Evolutionary conservation across 1,284 basidiomycete species (phyloP).

Genomic region (Austroboletus novae-zelandiae): DNA sequence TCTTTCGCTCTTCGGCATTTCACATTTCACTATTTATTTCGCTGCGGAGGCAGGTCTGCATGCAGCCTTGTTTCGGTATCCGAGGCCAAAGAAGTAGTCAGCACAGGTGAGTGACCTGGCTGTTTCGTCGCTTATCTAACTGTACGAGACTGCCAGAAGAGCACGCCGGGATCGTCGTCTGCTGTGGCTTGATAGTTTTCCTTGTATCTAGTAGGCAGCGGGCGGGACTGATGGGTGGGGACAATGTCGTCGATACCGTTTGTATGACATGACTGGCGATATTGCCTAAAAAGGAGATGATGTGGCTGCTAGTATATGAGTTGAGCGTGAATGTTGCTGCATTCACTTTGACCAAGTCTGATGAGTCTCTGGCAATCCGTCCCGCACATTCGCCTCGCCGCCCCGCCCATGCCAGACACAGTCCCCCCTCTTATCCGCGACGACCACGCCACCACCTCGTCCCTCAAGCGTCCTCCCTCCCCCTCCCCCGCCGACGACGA

Average conservation of each 20-base stretch:
- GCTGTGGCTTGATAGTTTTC: slow-evolving; percentile 13
- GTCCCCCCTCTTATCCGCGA: slow-evolving; percentile 4
- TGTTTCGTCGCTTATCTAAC: slow-evolving; percentile 10
- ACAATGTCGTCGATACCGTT: too few species aligned
- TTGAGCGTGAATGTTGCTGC: slow-evolving; percentile 21
- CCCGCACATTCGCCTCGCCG: slow-evolving; percentile 13
- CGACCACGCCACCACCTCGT: slow-evolving; percentile 24
- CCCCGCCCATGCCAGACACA: neutral
- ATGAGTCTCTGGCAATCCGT: slow-evolving; percentile 19
- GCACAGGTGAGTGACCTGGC: slow-evolving; percentile 57
- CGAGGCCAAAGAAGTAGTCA: slow-evolving; percentile 55
- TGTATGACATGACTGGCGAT: neutral
- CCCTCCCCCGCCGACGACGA: slow-evolving; percentile 47
- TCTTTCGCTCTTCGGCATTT: slow-evolving; percentile 63
- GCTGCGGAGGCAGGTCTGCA: slow-evolving; percentile 50
- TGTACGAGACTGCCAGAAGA: neutral
- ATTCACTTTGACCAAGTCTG: slow-evolving; percentile 18
- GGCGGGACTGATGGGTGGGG: too few species aligned
- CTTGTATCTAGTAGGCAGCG: slow-evolving; percentile 44
- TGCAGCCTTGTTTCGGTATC: slow-evolving; percentile 64
- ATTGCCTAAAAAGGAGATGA: slow-evolving; percentile 24
- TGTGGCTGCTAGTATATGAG: slow-evolving; percentile 20
- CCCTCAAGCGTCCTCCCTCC: slow-evolving; percentile 65
- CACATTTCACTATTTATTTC: slow-evolving; percentile 48
- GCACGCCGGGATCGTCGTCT: too few species aligned